These are phyloP conservation scores for Globisporangium mamillatum DNA, from an alignment of 352 stramenopile genomes.

Conservation along the genomic window DNA sequence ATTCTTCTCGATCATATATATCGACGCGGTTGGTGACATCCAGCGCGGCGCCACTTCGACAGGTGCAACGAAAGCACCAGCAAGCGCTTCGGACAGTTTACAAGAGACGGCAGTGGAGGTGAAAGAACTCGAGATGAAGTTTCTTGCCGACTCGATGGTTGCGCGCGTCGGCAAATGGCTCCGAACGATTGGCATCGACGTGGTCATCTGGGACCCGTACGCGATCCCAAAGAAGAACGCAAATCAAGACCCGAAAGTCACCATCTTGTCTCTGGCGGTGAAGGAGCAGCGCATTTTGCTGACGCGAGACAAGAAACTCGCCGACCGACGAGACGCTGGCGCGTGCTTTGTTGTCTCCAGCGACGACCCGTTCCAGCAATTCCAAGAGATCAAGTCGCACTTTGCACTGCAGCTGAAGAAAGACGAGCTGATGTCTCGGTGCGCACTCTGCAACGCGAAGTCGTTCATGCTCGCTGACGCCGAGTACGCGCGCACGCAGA, in stretches of 20 bases:
- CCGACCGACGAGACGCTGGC: constrained; percentile 55
- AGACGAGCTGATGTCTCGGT: constrained; percentile 75
- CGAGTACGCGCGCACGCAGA: constrained; percentile 50
- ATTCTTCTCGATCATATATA: constrained; percentile 43
- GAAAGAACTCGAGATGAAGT: constrained; percentile 33
- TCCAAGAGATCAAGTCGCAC: constrained; percentile 72
- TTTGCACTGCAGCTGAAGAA: constrained; percentile 61
- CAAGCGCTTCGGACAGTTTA: not conserved
- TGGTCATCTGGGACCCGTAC: constrained; percentile 64
- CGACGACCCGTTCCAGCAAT: constrained; percentile 67
- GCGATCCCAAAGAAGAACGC: constrained; percentile 27
- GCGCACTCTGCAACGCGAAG: constrained; percentile 66
- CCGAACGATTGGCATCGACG: constrained; percentile 70
- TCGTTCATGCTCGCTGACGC: constrained; percentile 50
- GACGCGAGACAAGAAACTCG: constrained; percentile 75
- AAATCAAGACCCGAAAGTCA: constrained; percentile 39
- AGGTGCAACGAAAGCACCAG: constrained; percentile 7
- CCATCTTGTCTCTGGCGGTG: constrained; percentile 45
- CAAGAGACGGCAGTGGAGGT: not conserved
- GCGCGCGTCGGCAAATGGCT: constrained; percentile 66
- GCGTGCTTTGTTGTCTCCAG: constrained; percentile 76
- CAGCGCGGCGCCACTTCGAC: constrained; percentile 27
- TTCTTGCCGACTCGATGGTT: constrained; percentile 75
- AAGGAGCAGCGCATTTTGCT: constrained; percentile 70
- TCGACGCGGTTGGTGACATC: constrained; percentile 44